Conservation (phyloP, 805 yeast species). For the Myxozyma nipponensis region DNA sequence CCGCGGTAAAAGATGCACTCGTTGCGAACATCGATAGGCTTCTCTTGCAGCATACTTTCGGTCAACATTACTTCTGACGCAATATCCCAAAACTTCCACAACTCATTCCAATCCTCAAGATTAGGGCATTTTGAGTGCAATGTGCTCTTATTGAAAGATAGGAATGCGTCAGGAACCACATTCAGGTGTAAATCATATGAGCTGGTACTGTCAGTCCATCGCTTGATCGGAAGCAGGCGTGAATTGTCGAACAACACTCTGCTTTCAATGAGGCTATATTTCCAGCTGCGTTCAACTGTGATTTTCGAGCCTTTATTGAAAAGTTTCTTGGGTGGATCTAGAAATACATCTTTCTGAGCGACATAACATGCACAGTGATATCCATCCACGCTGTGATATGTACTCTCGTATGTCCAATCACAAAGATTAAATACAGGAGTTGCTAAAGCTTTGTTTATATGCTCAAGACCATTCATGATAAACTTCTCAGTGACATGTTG, state of each 20-base stretch:
- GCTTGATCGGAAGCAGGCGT: slow-evolving; percentile 5
- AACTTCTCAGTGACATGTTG: slow-evolving; percentile 23
- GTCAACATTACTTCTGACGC: slow-evolving; percentile 22
- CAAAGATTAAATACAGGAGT: slow-evolving; percentile 8
- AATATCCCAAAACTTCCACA: slow-evolving; percentile 28
- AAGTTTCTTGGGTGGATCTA: slow-evolving; percentile 1
- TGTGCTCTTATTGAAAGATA: background rate
- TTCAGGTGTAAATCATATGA: slow-evolving; percentile 19
- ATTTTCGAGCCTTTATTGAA: slow-evolving; percentile 14
- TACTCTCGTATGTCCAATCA: slow-evolving; percentile 26
- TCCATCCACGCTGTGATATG: slow-evolving; percentile 22
- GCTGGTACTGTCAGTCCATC: slow-evolving; percentile 17
- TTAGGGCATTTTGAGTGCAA: slow-evolving; percentile 10
- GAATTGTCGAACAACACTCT: slow-evolving; percentile 12
- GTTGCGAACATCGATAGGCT: slow-evolving; percentile 28
- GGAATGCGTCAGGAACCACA: slow-evolving; percentile 5
- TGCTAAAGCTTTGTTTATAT: slow-evolving; percentile 17
- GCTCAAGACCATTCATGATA: slow-evolving; percentile 26
- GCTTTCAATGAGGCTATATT: slow-evolving; percentile 19
- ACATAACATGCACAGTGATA: slow-evolving; percentile 26
- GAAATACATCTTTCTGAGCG: slow-evolving; percentile 15
- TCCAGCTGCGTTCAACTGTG: slow-evolving; percentile 27
- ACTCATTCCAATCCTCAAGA: slow-evolving; percentile 20
- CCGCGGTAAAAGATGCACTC: slow-evolving; percentile 29
- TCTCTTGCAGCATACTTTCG: slow-evolving; percentile 16